Conservation (phyloP, 441 rosid species). For the Jatropha multifida region DNA sequence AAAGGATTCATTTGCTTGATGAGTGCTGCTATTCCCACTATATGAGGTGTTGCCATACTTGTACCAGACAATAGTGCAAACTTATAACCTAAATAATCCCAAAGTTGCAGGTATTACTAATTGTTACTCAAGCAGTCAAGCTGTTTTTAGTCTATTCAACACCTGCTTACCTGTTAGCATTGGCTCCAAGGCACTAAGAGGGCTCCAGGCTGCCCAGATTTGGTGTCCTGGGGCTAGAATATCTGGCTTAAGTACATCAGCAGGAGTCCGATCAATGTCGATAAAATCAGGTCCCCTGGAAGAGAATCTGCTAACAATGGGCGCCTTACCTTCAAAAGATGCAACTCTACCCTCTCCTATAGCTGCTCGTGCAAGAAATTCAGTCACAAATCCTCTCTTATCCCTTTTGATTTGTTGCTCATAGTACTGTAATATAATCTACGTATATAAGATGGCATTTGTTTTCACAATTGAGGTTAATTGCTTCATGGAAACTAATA, state of each 20-base stretch:
- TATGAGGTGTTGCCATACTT: conserved; percentile 94
- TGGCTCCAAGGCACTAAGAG: conserved; percentile 69
- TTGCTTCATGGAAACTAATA: background rate
- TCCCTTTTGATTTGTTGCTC: conserved; percentile 54
- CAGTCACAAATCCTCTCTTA: conserved; percentile 35
- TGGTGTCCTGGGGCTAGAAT: conserved; percentile 86
- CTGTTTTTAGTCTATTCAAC: background rate
- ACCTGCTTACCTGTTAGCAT: conserved; percentile 40
- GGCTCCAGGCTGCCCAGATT: conserved; percentile 99
- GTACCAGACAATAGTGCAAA: conserved; percentile 87
- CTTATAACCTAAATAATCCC: conserved; percentile 41
- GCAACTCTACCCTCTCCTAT: conserved; percentile 71
- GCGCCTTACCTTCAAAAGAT: conserved; percentile 49
- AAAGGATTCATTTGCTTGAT: conserved; percentile 69
- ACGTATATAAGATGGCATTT: background rate
- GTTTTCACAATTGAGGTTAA: background rate
- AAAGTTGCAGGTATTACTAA: background rate
- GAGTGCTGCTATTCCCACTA: conserved; percentile 70
- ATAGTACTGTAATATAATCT: conserved; percentile 62
- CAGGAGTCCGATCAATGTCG: conserved; percentile 49
- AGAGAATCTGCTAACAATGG: conserved; percentile 70
- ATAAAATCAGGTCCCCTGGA: conserved; percentile 91
- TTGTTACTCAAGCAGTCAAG: background rate
- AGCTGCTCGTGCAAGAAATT: conserved; percentile 51
- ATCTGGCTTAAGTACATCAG: conserved; percentile 85